Conservation (phyloP, 179 eudicot genomes). For the Silene noctiflora region DNA sequence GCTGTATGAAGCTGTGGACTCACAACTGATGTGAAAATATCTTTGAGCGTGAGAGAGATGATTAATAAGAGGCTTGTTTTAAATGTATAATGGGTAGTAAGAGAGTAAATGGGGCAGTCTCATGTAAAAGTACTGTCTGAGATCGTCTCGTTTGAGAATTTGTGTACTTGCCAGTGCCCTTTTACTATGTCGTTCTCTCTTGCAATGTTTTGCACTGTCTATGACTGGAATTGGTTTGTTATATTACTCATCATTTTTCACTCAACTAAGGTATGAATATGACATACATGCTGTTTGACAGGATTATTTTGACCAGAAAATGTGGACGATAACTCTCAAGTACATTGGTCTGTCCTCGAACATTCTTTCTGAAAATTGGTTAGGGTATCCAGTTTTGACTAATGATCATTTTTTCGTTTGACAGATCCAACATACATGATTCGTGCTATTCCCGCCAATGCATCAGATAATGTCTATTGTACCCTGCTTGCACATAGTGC, state of each 20-base stretch:
- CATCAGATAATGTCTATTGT: constrained; percentile 75
- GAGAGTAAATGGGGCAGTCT: no score
- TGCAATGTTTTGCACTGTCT: not conserved
- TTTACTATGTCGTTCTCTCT: no score
- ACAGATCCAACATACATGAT: constrained; percentile 90
- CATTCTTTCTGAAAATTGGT: not conserved
- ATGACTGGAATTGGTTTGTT: not conserved
- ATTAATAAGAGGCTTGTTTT: no score
- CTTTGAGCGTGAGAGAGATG: no score
- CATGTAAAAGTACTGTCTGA: no score
- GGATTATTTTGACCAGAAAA: constrained; percentile 66
- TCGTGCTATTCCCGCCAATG: constrained; percentile 77
- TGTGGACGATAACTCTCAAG: constrained; percentile 55
- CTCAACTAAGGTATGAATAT: no score
- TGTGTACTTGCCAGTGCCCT: no score
- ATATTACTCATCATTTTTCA: no score
- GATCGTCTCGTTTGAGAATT: no score
- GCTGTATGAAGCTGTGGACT: not conserved
- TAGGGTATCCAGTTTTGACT: not conserved
- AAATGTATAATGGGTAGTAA: no score
- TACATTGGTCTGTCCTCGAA: constrained; percentile 52
- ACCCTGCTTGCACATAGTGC: constrained; percentile 79
- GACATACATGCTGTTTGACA: constrained; percentile 23
- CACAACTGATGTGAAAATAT: no score
- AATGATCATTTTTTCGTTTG: not conserved